These are phyloP conservation scores for Craterostigma plantagineum DNA, from an alignment of 257 asterid genomes.

Conservation along the genomic window DNA sequence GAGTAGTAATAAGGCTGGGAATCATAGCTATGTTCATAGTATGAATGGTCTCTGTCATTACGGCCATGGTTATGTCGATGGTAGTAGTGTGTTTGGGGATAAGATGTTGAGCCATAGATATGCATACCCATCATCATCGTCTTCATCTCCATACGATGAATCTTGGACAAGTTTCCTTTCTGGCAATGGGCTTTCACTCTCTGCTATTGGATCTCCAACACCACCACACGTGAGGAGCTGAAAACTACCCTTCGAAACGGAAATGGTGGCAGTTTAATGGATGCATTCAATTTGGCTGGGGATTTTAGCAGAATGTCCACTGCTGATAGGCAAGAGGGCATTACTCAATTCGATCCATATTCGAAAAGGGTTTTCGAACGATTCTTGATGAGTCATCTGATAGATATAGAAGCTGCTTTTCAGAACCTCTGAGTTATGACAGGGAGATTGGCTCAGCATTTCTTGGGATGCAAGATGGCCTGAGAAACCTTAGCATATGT, in stretches of 20 bases:
- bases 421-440: conserved; percentile 18
- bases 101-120: conserved; percentile 17
- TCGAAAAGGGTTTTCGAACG: conserved; percentile 8
- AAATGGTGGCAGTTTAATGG: conserved; percentile 19
- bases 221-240: conserved; percentile 31
- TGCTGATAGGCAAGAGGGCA: conserved; percentile 25
- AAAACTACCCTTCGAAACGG: conserved; percentile 18
- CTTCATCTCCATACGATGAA: conserved; percentile 36
- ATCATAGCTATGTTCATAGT: conserved; percentile 15
- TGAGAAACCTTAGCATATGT: conserved; percentile 15
- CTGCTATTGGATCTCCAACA: conserved; percentile 36
- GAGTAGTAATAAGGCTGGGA: conserved; percentile 20
- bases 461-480: conserved; percentile 14
- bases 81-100: conserved; percentile 21
- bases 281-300: conserved; percentile 23
- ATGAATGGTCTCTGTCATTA: conserved; percentile 8
- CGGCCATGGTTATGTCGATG: conserved; percentile 12
- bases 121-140: conserved; percentile 15
- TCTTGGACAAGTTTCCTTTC: conserved; percentile 54
- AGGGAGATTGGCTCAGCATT: conserved; percentile 19
- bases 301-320: conserved; percentile 35
- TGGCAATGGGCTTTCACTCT: conserved; percentile 23
- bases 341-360: conserved; percentile 15
- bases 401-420: conserved; percentile 12
- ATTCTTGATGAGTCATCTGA: conserved; percentile 15